Conservation (phyloP, 495 filamentous ascomycete species). For the Penicillium bovifimosum region DNA sequence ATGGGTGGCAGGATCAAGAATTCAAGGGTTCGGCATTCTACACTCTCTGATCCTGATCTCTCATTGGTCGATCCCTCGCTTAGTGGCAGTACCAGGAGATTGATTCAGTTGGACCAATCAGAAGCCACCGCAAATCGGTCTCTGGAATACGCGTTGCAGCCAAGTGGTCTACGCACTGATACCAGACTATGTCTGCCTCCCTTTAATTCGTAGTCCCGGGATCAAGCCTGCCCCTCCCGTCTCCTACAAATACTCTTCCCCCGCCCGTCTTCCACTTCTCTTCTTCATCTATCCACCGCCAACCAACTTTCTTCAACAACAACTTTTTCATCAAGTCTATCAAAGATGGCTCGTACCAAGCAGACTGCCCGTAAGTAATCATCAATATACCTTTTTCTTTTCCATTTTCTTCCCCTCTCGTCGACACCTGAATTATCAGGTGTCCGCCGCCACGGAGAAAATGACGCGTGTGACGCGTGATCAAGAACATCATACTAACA, state of each 20-base stretch:
- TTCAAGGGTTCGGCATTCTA: conserved; percentile 26
- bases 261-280: conserved; percentile 46
- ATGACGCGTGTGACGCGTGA: conserved; percentile 11
- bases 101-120: conserved; percentile 10
- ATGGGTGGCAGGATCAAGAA: conserved; percentile 37
- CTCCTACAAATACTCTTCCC: conserved; percentile 48
- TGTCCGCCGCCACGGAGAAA: neutral
- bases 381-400: neutral
- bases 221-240: conserved; percentile 37
- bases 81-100: conserved; percentile 18
- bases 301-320: conserved; percentile 19
- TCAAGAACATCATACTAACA: conserved; percentile 31
- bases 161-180: conserved; percentile 31
- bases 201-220: conserved; percentile 25
- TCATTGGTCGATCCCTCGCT: conserved; percentile 45
- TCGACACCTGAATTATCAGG: neutral
- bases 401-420: conserved; percentile 20
- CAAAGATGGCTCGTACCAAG: conserved; percentile 97
- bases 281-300: conserved; percentile 43
- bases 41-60: conserved; percentile 36
- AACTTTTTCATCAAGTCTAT: conserved; percentile 43
- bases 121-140: conserved; percentile 26
- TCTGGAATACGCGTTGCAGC: conserved; percentile 21
- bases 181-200: conserved; percentile 6
- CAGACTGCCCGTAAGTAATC: conserved; percentile 88